Base-by-base conservation (phyloP, 2,329 filamentous ascomycete genomes). In the Colletotrichum phormii region DNA sequence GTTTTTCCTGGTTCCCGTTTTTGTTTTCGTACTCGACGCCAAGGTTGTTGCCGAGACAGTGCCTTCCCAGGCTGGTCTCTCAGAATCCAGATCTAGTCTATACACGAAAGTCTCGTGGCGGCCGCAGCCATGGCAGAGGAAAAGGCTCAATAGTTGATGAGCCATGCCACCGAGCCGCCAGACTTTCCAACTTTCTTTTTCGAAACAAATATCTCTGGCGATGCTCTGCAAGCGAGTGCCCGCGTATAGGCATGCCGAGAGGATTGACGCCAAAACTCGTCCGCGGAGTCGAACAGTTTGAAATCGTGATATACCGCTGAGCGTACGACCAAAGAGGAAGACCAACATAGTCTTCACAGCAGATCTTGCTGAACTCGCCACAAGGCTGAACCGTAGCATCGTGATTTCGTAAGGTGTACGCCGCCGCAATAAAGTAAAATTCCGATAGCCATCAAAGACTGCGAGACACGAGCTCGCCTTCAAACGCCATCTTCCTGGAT, bases 331-430 rank as follows among this genome's bases (percentile, higher is more conserved):
- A 70, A 46, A 33, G 70, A 67, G 53, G 72, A 62, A 22, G 60
- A 46, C 51, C 55, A 72, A 57, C 33, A 54, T 68, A 69, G 64
- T 59, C 62, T 54, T 37, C 67, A 55, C 64, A 64, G 53, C 55
- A 60, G 69, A 53, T 55, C 49, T 63, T 33, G 59, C 65, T 31
- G 31, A 64, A 51, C 37, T 63, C 53, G 37, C 67, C 64, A 49
- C 69, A 31, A 64, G 64, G 64, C 66, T 60, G 49, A 67, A 64
- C 67, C 72, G 63, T 74, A 73, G 62, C 60, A 54, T 75, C 74
- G 63, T 75, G 24, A 75, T 67, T 63, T 75, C 74, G 73, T 74
- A 37, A 73, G 63, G 55, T 31, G 59, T 59, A 71, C 51, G 53
- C 51, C 62, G 42, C 57, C 35, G 57, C 26, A 73, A 24, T 29